Evolutionary conservation across 2,329 filamentous ascomycete species (phyloP), one percentile per base, ranked within the genome.

Genomic region (Phyllosticta citrichinensis): DNA sequence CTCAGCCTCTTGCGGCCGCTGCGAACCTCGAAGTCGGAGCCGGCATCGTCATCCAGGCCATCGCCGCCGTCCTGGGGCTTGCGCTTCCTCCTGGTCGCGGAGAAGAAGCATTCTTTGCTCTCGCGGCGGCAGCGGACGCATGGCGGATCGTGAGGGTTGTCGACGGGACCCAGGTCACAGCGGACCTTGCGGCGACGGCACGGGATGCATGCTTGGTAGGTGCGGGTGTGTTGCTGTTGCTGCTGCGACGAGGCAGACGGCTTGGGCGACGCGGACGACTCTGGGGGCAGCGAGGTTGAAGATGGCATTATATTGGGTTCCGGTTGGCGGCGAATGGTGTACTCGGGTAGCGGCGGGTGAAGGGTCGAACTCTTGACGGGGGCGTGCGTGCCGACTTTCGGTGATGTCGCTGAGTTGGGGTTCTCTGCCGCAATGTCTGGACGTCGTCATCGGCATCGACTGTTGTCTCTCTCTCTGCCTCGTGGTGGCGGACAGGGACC

Each of bases 61-160:
- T 78, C 77, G 11, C 71, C 73, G 62, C 78, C 80, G 25, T 77
- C 84, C 50, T 61, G 58, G 55, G 82, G 82, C 80, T 94, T 95
- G 71, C 91, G 85, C 84, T 97, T 97, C 71, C 94, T 86, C 57
- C 94, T 83, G 33, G 92, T 97, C 20, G 91, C 90, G 64, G 91
- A 96, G 79, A 99, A 99, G 81, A 88, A 96, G 79, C 94, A 99
- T 69, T 96, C 88, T 74, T 97, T 97, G 77, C 87, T 91, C 79
- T 99, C 94, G 66, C 94, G 87, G 58, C 91, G 87, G 73, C 94
- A 99, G 70, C 94, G 86, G 63, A 93, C 89, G 74, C 94, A 99
- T 2, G 94, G 94, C 60, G 93, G 93, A 68, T 96, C 91, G 74
- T 92, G 86, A 24, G 94, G 94, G 68, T 94, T 93, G 76, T 97